Percentiles rank a stretch among this genome's conserved stretches.
These are phyloP conservation scores for Gyromitra esculenta DNA, from an alignment of 2,329 filamentous ascomycete genomes.

Conservation along the genomic window DNA sequence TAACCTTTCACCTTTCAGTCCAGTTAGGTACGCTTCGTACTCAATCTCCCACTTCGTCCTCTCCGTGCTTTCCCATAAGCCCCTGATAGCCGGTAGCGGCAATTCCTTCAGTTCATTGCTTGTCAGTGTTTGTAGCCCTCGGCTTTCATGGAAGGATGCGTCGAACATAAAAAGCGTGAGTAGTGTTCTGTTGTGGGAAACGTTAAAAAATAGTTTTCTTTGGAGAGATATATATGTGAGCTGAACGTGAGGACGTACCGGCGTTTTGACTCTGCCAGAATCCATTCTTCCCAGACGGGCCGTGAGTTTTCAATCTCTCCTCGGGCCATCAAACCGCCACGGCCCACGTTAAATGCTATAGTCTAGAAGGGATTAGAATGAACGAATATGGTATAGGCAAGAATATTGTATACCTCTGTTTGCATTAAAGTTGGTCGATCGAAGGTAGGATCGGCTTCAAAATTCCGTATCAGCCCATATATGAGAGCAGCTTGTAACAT, in stretches of 20 bases:
- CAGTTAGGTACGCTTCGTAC: conserved; percentile 41
- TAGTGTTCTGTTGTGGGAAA: conserved; percentile 30
- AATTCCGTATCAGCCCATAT: conserved; percentile 48
- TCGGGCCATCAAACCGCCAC: conserved; percentile 34
- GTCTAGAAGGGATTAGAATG: conserved; percentile 39
- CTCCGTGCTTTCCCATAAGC: conserved; percentile 44
- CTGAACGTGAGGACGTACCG: conserved; percentile 23
- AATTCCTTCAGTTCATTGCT: conserved; percentile 36
- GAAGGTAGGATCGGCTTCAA: conserved; percentile 44
- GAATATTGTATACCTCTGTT: conserved; percentile 39
- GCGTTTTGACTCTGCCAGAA: conserved; percentile 48
- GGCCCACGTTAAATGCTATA: conserved; percentile 45
- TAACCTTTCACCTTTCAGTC: conserved; percentile 31
- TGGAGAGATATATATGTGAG: background rate
- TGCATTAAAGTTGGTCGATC: conserved; percentile 42
- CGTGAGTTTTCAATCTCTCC: conserved; percentile 41
- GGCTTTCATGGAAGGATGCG: conserved; percentile 43
- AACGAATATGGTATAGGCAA: background rate
- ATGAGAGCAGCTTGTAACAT: conserved; percentile 47
- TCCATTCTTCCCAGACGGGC: conserved; percentile 48
- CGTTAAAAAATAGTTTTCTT: conserved; percentile 6
- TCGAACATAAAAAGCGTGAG: conserved; percentile 45
- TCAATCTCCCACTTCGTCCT: conserved; percentile 41
- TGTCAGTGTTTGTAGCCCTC: conserved; percentile 34
- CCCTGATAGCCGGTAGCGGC: conserved; percentile 34